Evolutionary conservation across 1,139 yeast genomes (phyloP).

Genomic region (Zygoascus hellenicus): DNA sequence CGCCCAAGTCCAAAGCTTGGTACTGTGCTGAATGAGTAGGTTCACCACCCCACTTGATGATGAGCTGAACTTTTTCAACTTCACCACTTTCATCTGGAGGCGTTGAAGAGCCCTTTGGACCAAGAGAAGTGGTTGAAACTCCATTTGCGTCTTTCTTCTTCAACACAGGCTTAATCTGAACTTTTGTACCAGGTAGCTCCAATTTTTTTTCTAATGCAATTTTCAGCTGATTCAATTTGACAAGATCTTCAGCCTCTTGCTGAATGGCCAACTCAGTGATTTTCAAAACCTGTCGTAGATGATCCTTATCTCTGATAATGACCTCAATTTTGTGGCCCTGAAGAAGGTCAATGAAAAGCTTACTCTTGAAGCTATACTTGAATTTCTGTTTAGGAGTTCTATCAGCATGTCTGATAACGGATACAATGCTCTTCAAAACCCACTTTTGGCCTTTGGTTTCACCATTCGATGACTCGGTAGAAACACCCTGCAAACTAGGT

Average conservation of each 20-base stretch:
- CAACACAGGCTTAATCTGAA: slow-evolving; percentile 87
- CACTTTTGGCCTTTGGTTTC: slow-evolving; percentile 92
- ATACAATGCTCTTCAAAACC: slow-evolving; percentile 91
- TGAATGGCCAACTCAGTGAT: slow-evolving; percentile 80
- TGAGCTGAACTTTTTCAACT: slow-evolving; percentile 92
- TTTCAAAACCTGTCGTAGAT: slow-evolving; percentile 75
- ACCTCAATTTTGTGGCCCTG: slow-evolving; percentile 97
- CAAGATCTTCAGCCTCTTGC: slow-evolving; percentile 70
- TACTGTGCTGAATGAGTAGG: slow-evolving; percentile 96
- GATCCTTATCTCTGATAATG: slow-evolving; percentile 83
- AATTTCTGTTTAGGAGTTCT: slow-evolving; percentile 99
- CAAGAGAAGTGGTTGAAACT: slow-evolving; percentile 23
- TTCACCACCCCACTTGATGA: slow-evolving; percentile 98
- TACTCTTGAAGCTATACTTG: slow-evolving; percentile 88
- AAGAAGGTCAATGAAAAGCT: slow-evolving; percentile 74
- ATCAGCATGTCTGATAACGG: slow-evolving; percentile 94
- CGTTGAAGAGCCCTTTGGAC: background rate
- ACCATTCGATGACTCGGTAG: slow-evolving; percentile 5
- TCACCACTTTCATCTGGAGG: slow-evolving; percentile 43
- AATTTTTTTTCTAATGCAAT: slow-evolving; percentile 84
- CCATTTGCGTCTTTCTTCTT: slow-evolving; percentile 20
- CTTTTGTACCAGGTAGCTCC: slow-evolving; percentile 91
- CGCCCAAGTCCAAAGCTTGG: slow-evolving; percentile 94
- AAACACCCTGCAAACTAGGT: background rate
- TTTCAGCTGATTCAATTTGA: slow-evolving; percentile 68